phyloP scores from a whole-genome alignment of 2,329 filamentous ascomycete species.

The Penicillium brasilianum region DNA sequence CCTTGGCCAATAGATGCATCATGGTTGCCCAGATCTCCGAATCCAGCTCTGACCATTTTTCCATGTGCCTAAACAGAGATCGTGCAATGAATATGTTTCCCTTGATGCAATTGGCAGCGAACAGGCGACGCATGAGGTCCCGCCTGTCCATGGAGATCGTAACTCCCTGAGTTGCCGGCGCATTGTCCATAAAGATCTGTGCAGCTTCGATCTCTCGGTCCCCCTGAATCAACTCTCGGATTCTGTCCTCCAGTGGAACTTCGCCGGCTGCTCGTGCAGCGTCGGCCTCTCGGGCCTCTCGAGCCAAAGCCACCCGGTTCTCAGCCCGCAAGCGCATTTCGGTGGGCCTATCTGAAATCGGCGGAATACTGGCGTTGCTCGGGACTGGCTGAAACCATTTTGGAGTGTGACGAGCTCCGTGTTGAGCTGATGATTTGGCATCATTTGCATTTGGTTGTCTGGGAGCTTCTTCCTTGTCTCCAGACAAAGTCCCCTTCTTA shows the following conservation, averaged over 20 bases:
- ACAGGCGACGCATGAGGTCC: slow-evolving; percentile 39
- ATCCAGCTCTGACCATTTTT: slow-evolving; percentile 39
- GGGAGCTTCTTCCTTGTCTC: slow-evolving; percentile 9
- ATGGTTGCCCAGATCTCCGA: slow-evolving; percentile 44
- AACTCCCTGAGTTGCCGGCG: slow-evolving; percentile 19
- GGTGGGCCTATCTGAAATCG: neutral
- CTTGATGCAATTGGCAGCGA: slow-evolving; percentile 44
- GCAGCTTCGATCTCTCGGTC: slow-evolving; percentile 43
- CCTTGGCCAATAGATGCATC: slow-evolving; percentile 43
- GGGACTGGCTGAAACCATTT: slow-evolving; percentile 2
- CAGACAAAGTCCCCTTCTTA: slow-evolving; percentile 23
- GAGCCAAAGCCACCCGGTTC: slow-evolving; percentile 19
- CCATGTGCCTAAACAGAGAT: slow-evolving; percentile 43
- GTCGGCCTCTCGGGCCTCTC: slow-evolving; percentile 13
- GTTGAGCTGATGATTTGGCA: neutral
- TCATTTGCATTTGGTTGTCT: neutral
- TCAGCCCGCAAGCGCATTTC: slow-evolving; percentile 7
- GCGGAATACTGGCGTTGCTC: neutral
- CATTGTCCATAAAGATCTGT: slow-evolving; percentile 42
- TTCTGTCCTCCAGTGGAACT: slow-evolving; percentile 25
- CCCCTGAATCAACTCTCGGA: slow-evolving; percentile 35
- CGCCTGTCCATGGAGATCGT: slow-evolving; percentile 35
- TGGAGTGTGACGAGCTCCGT: neutral
- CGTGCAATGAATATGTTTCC: slow-evolving; percentile 47
- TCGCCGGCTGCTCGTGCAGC: slow-evolving; percentile 12